phyloP scores from a whole-genome alignment of 148 eudicot genomes.

The Chenopodium berlandieri region DNA sequence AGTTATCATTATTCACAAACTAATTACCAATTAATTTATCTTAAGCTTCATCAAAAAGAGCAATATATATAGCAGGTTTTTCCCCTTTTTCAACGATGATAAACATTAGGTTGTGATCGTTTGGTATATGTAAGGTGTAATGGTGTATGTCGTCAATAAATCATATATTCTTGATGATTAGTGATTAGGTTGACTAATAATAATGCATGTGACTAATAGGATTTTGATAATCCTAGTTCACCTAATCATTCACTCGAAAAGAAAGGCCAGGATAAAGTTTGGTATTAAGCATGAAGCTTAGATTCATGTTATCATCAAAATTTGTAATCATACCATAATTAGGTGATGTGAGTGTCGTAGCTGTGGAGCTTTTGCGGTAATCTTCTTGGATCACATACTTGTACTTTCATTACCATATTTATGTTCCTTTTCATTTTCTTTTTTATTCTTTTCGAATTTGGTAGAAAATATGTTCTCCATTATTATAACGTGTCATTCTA shows the following conservation, averaged over 20 bases:
- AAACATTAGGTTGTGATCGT: background rate
- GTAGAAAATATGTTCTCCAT: background rate
- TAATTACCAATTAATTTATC: background rate
- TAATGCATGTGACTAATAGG: background rate
- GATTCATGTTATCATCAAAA: slow-evolving; percentile 4
- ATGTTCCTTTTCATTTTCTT: background rate
- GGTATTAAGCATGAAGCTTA: background rate
- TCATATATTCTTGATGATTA: background rate
- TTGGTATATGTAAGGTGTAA: background rate
- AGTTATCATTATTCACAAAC: too few species aligned
- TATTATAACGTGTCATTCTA: too few species aligned
- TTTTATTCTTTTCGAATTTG: background rate
- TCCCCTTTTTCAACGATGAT: background rate
- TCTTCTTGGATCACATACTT: slow-evolving; percentile 9
- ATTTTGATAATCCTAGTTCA: background rate
- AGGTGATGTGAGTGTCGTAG: slow-evolving; percentile 14
- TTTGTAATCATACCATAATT: background rate
- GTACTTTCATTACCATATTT: background rate
- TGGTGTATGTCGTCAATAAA: background rate
- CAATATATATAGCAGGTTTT: background rate
- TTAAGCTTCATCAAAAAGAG: background rate
- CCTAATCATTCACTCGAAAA: slow-evolving; percentile 4
- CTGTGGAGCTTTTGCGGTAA: background rate
- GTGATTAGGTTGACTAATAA: background rate
- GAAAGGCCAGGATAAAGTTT: background rate